Base-by-base conservation (phyloP, 2,329 filamentous ascomycete genomes). In the Pseudocercospora pini-densiflorae region DNA sequence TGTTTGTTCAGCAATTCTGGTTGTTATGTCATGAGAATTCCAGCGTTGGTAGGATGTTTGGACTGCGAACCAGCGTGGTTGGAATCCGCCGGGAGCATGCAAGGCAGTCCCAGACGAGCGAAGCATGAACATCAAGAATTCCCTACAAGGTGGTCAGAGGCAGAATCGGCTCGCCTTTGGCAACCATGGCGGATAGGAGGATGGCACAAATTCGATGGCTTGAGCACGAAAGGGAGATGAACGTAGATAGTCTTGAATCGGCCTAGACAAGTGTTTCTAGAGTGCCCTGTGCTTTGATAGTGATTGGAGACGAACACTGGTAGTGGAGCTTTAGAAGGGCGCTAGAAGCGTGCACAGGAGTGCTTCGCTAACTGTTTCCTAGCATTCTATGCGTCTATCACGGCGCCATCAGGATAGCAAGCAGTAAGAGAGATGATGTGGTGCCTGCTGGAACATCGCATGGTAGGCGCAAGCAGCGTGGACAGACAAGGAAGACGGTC, bases 81-180 rank as follows among this genome's bases (percentile, higher is more conserved):
- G 49, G 23, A 29, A 16, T 24, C 10, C 21, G 12, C 5, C 23
- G 19, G 49, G 23, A 53, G 19, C 5, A 14, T 24, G 49, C 49
- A 53, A 24, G 49, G 49, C 49, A 53, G 49, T 53, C 21, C 49
- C 49, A 53, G 21, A 24, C 49, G 49, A 53, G 49, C 49, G 7
- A 53, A 27, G 49, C 23, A 53, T 53, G 49, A 16, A 24, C 24
- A 27, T n/a, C 14, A 29, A 24, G 47, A 51, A 43, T 43, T 2
- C 21, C 5, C 45, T 47, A 47, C 19, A 24, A 8, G 45, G 45
- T 49, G 16, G 36, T 40, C 19, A 49, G 3, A 24, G 23, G 45
- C 45, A 23, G 19, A 49, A 10, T 49, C 45, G 23, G 45, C 19
- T 49, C 45, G 19, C 19, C 9, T 51, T 19, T 12, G n/a, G 6